Conservation (phyloP, 306 rosid species). For the Begonia peltatifolia region DNA sequence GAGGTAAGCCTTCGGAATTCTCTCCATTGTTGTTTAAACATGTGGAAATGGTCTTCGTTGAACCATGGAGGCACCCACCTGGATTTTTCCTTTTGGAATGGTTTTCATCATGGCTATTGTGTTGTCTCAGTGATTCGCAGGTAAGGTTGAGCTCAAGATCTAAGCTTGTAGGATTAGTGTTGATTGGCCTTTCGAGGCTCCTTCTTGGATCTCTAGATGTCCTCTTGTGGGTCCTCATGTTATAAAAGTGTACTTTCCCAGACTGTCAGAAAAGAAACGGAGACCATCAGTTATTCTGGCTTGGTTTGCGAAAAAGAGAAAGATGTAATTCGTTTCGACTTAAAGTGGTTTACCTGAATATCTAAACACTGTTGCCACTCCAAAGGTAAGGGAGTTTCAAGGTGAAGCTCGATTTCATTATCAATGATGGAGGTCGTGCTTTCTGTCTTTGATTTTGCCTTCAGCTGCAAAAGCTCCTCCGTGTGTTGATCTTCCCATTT, state of each 20-base stretch:
- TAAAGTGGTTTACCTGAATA: conserved; percentile 39
- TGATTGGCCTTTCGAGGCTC: conserved; percentile 14
- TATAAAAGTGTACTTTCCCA: conserved; percentile 57
- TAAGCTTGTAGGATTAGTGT: conserved; percentile 31
- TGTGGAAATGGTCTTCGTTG: conserved; percentile 11
- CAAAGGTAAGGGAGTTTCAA: conserved; percentile 46
- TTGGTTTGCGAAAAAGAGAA: too few species aligned
- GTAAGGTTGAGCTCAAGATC: conserved; percentile 82
- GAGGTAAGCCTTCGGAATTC: not conserved
- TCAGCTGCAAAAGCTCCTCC: conserved; percentile 21
- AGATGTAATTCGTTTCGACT: too few species aligned
- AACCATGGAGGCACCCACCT: not conserved
- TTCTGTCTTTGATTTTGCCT: conserved; percentile 18
- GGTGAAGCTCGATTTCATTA: conserved; percentile 35
- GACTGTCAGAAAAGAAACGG: conserved; percentile 27
- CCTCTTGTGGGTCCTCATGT: conserved; percentile 46
- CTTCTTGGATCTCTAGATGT: conserved; percentile 34
- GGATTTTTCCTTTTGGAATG: not conserved
- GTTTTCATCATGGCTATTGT: not conserved
- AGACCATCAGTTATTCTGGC: too few species aligned
- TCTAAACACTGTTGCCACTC: conserved; percentile 70
- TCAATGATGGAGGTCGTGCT: conserved; percentile 23
- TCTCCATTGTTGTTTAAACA: not conserved
- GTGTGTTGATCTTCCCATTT: conserved; percentile 15
- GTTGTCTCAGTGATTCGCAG: conserved; percentile 32